Base-by-base conservation (phyloP, 805 yeast genomes). In the Wickerhamiella vanderwaltii region DNA sequence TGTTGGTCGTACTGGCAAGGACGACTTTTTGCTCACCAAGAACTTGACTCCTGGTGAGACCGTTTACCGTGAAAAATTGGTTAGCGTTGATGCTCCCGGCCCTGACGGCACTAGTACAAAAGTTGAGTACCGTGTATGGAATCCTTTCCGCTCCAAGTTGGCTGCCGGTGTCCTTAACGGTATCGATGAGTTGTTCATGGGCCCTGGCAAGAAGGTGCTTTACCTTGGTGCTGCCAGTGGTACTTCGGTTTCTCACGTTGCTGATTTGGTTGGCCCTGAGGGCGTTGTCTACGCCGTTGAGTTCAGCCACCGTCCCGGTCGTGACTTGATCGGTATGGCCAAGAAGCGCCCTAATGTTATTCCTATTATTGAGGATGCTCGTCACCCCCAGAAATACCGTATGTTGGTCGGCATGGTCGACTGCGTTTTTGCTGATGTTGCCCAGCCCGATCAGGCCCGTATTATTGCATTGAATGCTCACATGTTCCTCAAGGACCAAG, bases 141-240 rank as follows among this genome's bases (percentile, higher is more conserved):
- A 91, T 70, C 98, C 98, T 50, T 91, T 91, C 82, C 82, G 98
- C 79, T 88, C 97, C 46, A 91, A 91, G 76, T 73, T 91, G 71
- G 98, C 98, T 63, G 98, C 98, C 49, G 98, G 98, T 82, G 84
- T 91, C 54, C 83, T 91, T 85, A 98, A 98, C 70, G 98, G 98
- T 81, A 69, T 91, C 55, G 98, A 88, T 64, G 96, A 91, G 70
- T 69, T 91, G 56, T 93, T 86, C 72, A 82, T 91, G 67, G 93
- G 83, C 44, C 98, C 98, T 60, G 98, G 98, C 62, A 85, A 83
- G 71, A 91, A 91, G 72, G 97, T 91, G 42, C 72, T 91, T 50
- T 91, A 91, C 67, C 69, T 91, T 59, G 98, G 98, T 76, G 98
- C 98, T 59, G 98, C 98, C 56, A 85, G 95, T 44, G 98, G 98